Evolutionary conservation across 2,329 filamentous ascomycete species (phyloP).

Genomic region (Aplosporella prunicola): DNA sequence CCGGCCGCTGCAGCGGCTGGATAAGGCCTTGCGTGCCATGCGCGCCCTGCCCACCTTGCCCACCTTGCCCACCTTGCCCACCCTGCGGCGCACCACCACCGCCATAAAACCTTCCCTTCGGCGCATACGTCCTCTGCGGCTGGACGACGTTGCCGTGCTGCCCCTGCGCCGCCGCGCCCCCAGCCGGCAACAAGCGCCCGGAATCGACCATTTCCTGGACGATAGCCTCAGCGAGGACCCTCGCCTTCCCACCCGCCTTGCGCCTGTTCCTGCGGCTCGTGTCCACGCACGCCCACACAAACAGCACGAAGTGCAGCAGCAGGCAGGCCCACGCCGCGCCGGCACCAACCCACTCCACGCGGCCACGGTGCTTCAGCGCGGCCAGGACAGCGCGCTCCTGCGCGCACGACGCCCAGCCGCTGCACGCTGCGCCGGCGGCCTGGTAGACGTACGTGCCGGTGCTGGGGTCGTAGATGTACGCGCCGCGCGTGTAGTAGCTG

Average conservation of each 20-base stretch:
- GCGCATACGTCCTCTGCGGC: too few relatives aligned
- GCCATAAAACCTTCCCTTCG: too few relatives aligned
- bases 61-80: too few relatives aligned
- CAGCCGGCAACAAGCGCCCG: too few relatives aligned
- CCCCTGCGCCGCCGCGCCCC: too few relatives aligned
- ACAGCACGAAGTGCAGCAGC: conserved; percentile 25
- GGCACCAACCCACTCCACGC: conserved; percentile 17
- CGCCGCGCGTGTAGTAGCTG: conserved; percentile 4
- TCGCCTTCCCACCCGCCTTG: neutral
- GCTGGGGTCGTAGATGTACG: conserved; percentile 1
- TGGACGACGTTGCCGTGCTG: too few relatives aligned
- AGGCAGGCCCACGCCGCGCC: conserved; percentile 25
- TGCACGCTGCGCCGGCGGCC: neutral
- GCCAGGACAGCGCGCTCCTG: conserved; percentile 23
- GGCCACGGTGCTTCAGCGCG: conserved; percentile 13
- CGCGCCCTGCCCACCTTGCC: too few relatives aligned
- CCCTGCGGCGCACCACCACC: too few relatives aligned
- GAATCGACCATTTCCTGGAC: conserved; percentile 3
- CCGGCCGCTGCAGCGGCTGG: too few relatives aligned
- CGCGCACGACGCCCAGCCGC: conserved; percentile 18
- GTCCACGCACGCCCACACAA: conserved; percentile 31
- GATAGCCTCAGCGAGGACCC: conserved; percentile 1
- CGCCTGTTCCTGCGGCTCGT: conserved; percentile 17
- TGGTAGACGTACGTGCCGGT: neutral
- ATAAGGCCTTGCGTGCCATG: too few relatives aligned